phyloP scores from a whole-genome alignment of 257 asterid species.

The Hygrophila difformis region DNA sequence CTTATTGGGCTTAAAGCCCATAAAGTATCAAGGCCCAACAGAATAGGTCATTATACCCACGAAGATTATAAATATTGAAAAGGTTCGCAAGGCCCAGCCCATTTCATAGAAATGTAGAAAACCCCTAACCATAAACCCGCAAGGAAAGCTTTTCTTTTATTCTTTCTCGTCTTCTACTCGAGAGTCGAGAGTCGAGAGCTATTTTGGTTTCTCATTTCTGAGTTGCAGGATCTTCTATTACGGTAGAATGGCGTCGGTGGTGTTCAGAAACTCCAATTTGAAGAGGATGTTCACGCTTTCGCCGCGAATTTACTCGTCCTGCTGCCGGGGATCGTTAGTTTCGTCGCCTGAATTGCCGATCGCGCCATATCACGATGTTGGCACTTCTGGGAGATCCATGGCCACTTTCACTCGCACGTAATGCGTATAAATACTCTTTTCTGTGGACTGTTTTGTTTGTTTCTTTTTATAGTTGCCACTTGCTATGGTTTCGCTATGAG shows the following conservation, averaged over 20 bases:
- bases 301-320: slow-evolving; percentile 28
- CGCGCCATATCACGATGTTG: slow-evolving; percentile 28
- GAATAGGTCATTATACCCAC: too few species aligned
- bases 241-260: slow-evolving; percentile 35
- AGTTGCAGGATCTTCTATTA: not conserved
- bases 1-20: too few species aligned
- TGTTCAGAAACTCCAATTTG: slow-evolving; percentile 24
- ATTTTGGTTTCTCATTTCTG: too few species aligned
- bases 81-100: too few species aligned
- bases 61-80: too few species aligned
- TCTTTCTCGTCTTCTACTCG: slow-evolving; percentile 2
- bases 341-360: slow-evolving; percentile 40
- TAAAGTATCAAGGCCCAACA: too few species aligned
- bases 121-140: slow-evolving; percentile 34
- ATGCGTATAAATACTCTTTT: slow-evolving; percentile 10
- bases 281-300: slow-evolving; percentile 29
- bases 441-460: not conserved
- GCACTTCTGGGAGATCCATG: slow-evolving; percentile 94
- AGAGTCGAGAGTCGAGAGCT: too few species aligned
- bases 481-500: not conserved
- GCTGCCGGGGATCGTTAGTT: slow-evolving; percentile 34
- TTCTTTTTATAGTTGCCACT: not conserved
- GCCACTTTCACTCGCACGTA: slow-evolving; percentile 96
- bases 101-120: slow-evolving; percentile 16
- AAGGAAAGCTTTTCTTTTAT: not conserved